Conservation (phyloP, 192 early-diverging fungal genomes). For the Helicostylum pulchrum region DNA sequence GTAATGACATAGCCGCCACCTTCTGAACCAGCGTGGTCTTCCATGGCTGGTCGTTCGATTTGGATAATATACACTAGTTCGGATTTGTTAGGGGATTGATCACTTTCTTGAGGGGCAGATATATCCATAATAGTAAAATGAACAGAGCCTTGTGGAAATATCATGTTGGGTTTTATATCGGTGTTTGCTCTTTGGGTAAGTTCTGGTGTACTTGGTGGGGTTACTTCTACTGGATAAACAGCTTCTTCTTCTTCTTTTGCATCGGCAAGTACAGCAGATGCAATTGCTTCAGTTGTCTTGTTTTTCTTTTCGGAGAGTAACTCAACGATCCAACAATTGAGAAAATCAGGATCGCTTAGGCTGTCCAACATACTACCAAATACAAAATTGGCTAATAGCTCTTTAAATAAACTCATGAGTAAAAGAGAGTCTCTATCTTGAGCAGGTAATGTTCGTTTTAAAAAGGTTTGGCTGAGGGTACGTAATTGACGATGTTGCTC, state of each 20-base stretch:
- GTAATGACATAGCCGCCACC: slow-evolving; percentile 40
- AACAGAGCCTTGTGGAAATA: slow-evolving; percentile 19
- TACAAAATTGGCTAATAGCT: slow-evolving; percentile 46
- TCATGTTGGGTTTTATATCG: background rate
- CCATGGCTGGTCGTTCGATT: slow-evolving; percentile 31
- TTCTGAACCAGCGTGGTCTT: slow-evolving; percentile 20
- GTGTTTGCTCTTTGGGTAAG: background rate
- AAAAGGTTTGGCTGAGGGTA: slow-evolving; percentile 34
- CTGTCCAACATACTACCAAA: slow-evolving; percentile 43
- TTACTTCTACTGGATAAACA: background rate
- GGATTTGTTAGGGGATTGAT: slow-evolving; percentile 1
- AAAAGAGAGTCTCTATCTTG: slow-evolving; percentile 39
- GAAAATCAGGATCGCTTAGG: slow-evolving; percentile 50
- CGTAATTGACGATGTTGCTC: slow-evolving; percentile 40
- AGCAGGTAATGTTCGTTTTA: slow-evolving; percentile 41
- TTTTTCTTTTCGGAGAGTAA: slow-evolving; percentile 30
- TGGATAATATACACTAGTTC: slow-evolving; percentile 29
- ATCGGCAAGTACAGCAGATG: no score
- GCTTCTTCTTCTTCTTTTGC: background rate
- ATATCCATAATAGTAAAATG: slow-evolving; percentile 32
- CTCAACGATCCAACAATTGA: slow-evolving; percentile 50
- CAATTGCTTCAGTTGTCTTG: no score
- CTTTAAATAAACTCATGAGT: slow-evolving; percentile 45
- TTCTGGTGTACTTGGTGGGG: slow-evolving; percentile 17
- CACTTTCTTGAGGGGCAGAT: background rate